Conservation (phyloP, 2,329 filamentous ascomycete genomes). For the Cryphonectria japonica region DNA sequence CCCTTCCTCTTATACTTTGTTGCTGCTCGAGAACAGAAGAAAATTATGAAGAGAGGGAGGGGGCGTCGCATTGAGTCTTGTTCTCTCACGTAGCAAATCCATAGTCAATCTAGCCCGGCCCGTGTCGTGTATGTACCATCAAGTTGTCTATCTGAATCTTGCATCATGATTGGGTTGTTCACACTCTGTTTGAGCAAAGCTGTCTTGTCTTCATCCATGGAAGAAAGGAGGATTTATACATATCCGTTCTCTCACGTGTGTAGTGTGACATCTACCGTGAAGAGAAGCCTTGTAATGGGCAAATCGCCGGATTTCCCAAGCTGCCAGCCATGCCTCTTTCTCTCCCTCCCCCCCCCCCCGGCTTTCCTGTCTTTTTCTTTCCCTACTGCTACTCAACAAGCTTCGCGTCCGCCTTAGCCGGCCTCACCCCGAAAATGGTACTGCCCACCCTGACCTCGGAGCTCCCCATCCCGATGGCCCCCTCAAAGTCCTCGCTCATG, state of each 20-base stretch:
- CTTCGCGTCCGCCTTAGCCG: constrained; percentile 77
- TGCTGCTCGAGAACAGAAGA: background rate
- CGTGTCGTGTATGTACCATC: background rate
- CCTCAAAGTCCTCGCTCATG: constrained; percentile 97
- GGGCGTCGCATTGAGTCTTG: constrained; percentile 10
- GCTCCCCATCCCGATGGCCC: constrained; percentile 81
- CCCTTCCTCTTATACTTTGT: background rate
- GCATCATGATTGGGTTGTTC: background rate
- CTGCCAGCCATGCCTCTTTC: background rate
- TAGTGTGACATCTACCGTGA: background rate
- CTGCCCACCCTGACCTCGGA: constrained; percentile 90
- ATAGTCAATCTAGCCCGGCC: background rate
- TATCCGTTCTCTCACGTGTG: background rate
- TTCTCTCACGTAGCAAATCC: background rate
- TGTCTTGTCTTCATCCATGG: background rate
- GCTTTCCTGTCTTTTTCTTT: background rate
- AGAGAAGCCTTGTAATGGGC: background rate
- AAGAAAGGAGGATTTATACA: background rate
- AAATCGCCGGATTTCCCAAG: background rate
- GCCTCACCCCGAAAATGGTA: constrained; percentile 87
- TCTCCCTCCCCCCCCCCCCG: too few species aligned
- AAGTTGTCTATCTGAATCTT: background rate
- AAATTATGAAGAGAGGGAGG: background rate
- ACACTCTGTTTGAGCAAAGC: background rate
- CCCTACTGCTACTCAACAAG: constrained; percentile 50